Conservation (phyloP, 495 filamentous ascomycete genomes). For the Pseudoneurospora amorphoporcata region DNA sequence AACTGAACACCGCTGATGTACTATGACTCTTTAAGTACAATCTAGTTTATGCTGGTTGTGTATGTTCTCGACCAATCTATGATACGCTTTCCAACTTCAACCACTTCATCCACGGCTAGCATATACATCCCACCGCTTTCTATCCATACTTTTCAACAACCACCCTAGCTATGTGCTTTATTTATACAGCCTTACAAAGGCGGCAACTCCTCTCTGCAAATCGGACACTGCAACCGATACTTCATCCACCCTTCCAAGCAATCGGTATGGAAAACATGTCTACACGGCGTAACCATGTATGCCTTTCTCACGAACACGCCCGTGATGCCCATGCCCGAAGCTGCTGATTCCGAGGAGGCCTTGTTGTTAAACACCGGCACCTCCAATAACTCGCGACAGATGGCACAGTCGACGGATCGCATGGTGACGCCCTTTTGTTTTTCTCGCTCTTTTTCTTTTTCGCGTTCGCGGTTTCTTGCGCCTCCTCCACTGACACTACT, state of each 20-base stretch:
- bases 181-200: slow-evolving; percentile 46
- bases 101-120: background rate
- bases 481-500: background rate
- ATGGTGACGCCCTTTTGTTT: slow-evolving; percentile 38
- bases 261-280: slow-evolving; percentile 88
- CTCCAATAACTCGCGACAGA: slow-evolving; percentile 84
- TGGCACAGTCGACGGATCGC: slow-evolving; percentile 69
- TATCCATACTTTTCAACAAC: background rate
- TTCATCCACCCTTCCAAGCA: slow-evolving; percentile 97
- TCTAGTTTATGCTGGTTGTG: background rate
- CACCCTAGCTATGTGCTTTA: background rate
- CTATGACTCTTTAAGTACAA: background rate
- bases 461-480: slow-evolving; percentile 14
- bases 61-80: background rate
- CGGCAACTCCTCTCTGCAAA: slow-evolving; percentile 82
- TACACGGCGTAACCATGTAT: slow-evolving; percentile 97
- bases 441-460: slow-evolving; percentile 26
- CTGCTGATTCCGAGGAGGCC: slow-evolving; percentile 13
- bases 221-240: slow-evolving; percentile 85
- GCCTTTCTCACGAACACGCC: slow-evolving; percentile 64
- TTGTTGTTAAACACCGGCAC: slow-evolving; percentile 58
- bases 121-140: background rate
- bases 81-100: background rate
- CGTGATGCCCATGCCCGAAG: slow-evolving; percentile 44
- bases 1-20: background rate